Conservation (phyloP, 345 rosid genomes). For the Brassica cretica region DNA sequence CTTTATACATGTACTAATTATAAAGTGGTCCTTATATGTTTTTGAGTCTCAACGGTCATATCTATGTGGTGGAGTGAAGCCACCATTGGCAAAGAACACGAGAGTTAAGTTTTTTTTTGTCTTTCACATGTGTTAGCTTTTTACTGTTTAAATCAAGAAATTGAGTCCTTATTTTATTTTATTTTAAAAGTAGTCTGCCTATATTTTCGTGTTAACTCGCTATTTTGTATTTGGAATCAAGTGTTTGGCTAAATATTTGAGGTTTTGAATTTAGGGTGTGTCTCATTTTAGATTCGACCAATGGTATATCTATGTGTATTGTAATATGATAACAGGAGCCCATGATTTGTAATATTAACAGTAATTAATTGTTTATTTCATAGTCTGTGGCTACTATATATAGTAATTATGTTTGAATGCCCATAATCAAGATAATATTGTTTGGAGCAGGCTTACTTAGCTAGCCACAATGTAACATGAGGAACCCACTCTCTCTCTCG, state of each 20-base stretch:
- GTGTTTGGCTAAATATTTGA: conserved; percentile 32
- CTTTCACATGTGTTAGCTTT: conserved; percentile 24
- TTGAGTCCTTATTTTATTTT: background rate
- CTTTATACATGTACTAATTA: conserved; percentile 17
- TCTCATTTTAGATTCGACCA: conserved; percentile 30
- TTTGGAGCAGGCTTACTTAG: conserved; percentile 18
- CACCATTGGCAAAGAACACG: conserved; percentile 25
- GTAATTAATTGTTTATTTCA: background rate
- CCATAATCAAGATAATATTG: conserved; percentile 22
- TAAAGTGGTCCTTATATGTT: conserved; percentile 24
- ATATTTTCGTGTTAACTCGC: conserved; percentile 7
- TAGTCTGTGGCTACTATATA: background rate
- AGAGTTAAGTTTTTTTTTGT: conserved; percentile 7
- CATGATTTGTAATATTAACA: conserved; percentile 2
- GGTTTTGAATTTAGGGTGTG: conserved; percentile 25
- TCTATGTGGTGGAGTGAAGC: conserved; percentile 19
- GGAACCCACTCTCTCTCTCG: conserved; percentile 28
- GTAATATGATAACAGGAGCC: background rate
- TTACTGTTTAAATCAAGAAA: conserved; percentile 20
- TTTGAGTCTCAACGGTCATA: conserved; percentile 37
- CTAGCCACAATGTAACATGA: conserved; percentile 20
- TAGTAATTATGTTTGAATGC: conserved; percentile 11
- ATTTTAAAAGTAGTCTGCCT: background rate
- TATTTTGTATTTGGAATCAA: conserved; percentile 21
- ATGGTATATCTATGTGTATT: background rate